A percentile compares a stretch with the other conserved stretches of the same genome.
These are phyloP conservation scores for Trichoderma sp. DNA, from an alignment of 2,329 filamentous ascomycete species.

Conservation along the genomic window DNA sequence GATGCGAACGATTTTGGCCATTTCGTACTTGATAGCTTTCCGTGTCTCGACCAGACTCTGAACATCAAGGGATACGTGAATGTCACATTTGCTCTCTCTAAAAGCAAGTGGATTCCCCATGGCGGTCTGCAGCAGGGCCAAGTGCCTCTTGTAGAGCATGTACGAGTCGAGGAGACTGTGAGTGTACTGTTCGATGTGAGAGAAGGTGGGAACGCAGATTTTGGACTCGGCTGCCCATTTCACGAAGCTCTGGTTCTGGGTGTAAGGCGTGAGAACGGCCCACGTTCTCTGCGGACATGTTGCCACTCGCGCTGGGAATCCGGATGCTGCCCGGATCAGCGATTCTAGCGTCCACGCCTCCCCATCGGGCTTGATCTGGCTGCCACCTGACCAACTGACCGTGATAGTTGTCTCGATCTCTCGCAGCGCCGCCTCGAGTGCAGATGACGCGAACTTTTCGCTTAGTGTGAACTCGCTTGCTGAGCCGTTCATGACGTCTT, in stretches of 20 bases:
- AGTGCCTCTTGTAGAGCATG: background rate
- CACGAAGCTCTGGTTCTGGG: background rate
- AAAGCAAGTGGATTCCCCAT: background rate
- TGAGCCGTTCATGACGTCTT: background rate
- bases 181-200: background rate
- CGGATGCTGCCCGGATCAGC: background rate
- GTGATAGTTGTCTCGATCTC: background rate
- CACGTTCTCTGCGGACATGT: background rate
- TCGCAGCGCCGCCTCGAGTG: background rate
- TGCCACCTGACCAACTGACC: background rate
- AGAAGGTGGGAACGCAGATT: background rate
- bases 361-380: background rate
- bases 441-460: background rate
- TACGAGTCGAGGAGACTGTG: background rate
- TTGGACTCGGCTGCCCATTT: background rate
- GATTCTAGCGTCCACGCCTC: background rate
- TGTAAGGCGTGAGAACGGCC: background rate
- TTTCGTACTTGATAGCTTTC: background rate
- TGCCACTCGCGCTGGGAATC: background rate
- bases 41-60: background rate
- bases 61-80: background rate
- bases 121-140: background rate
- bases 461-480: rapidly evolving
- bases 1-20: background rate
- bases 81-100: background rate